These are phyloP conservation scores for Penicillium simplicissimum DNA, from an alignment of 495 filamentous ascomycete species.

Conservation along the genomic window DNA sequence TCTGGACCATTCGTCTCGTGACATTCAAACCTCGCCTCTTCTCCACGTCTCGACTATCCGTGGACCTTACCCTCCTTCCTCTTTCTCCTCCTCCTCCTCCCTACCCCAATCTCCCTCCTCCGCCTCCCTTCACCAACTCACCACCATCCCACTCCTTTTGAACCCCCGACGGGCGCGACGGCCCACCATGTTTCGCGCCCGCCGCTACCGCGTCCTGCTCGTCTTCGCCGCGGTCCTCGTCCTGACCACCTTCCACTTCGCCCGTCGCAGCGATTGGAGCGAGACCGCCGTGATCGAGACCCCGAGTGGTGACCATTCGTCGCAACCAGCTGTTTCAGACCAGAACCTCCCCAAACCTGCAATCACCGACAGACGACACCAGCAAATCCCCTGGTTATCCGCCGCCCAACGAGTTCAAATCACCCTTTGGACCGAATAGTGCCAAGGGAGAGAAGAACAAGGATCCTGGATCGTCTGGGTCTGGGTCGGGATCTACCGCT, in stretches of 20 bases:
- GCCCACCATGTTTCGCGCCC: conserved; percentile 67
- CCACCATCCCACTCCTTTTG: neutral
- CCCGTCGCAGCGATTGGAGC: conserved; percentile 37
- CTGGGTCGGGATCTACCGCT: conserved; percentile 9
- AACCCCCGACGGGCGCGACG: conserved; percentile 9
- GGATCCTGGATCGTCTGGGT: neutral
- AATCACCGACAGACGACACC: no score
- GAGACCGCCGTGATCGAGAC: conserved; percentile 18
- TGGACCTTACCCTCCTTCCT: neutral
- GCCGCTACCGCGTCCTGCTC: conserved; percentile 74
- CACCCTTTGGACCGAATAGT: neutral
- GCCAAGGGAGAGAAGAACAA: neutral
- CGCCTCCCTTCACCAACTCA: conserved; percentile 1
- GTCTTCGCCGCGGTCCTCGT: conserved; percentile 66
- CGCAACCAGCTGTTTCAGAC: conserved; percentile 6
- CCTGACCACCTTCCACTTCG: conserved; percentile 66
- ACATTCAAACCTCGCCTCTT: conserved; percentile 13
- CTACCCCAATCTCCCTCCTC: neutral
- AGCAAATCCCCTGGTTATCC: conserved; percentile 10
- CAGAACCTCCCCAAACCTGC: neutral
- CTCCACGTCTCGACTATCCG: neutral
- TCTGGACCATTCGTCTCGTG: conserved; percentile 16
- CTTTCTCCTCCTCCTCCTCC: neutral
- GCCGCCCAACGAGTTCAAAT: conserved; percentile 1
- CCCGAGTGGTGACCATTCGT: conserved; percentile 3